Conservation (phyloP, 441 rosid genomes). For the Oxalis stricta region DNA sequence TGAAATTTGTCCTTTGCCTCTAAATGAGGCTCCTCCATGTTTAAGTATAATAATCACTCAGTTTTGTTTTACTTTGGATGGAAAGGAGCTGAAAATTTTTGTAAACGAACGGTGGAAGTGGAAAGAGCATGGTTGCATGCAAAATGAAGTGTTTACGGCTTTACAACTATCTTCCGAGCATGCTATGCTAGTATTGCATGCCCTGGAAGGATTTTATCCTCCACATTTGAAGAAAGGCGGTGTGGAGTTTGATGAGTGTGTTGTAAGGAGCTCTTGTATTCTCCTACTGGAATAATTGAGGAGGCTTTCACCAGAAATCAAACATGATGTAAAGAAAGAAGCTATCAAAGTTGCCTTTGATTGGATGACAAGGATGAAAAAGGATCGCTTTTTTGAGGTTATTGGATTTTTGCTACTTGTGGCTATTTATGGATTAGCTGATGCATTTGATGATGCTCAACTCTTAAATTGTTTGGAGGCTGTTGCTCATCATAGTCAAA, state of each 20-base stretch:
- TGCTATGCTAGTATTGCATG: conserved; percentile 21
- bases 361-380: conserved; percentile 23
- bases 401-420: conserved; percentile 27
- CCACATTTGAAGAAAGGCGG: conserved; percentile 5
- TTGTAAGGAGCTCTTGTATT: conserved; percentile 21
- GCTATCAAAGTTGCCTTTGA: conserved; percentile 22
- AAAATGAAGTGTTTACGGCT: background rate
- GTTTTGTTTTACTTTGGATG: background rate
- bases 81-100: conserved; percentile 6
- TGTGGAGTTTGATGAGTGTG: conserved; percentile 9
- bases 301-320: conserved; percentile 12
- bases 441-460: conserved; percentile 15
- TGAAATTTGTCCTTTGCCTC: background rate
- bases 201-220: conserved; percentile 23
- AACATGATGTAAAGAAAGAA: conserved; percentile 17
- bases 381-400: conserved; percentile 19
- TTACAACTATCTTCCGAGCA: conserved; percentile 11
- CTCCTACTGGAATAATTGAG: conserved; percentile 22
- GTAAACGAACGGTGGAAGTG: conserved; percentile 6
- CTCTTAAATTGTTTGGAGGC: conserved; percentile 13
- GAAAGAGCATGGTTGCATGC: conserved; percentile 7
- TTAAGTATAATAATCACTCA: too few species aligned
- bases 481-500: conserved; percentile 12
- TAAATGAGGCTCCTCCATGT: background rate
- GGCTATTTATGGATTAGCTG: conserved; percentile 25